Base-by-base conservation (phyloP, 129 eudicot species). In the Lonicera japonica region DNA sequence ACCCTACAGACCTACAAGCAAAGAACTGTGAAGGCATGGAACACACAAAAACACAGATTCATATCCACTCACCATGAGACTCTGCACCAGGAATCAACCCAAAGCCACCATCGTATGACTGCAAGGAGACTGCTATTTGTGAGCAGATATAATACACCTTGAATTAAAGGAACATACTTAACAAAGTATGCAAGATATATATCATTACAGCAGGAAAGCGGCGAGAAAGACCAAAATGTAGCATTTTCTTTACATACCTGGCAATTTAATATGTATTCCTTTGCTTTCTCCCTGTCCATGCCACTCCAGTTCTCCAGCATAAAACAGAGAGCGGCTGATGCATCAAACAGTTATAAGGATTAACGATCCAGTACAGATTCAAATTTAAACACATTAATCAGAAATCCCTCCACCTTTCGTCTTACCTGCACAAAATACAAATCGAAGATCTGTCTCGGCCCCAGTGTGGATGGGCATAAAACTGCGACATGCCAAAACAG, bases 101-200 rank as follows among this genome's bases (percentile, higher is more conserved):
- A 74, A 94, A 94, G 41, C 99, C 99, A 68, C 99, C 99, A 77
- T 94, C 99, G 76, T 94, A 94, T 51, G 99, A 88, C 99, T 94
- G 89, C 92, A 80, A 74, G 41, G 57, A 71, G 23, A 74, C 29
- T 24, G 14, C 19, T 55, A 60, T 69, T 62, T 48, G 65, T 69
- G 45, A 75, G 68, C 41, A 19, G 56, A 34, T 52, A 64, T 5
- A 58, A 21, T 59, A 72, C 25, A 29, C 25, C 25, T 19, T 61
- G 48, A 11, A 20, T 25, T 21, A 66, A 74, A 20, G 10, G 54
- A 41, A 54, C 60, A 25, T 40, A n/a, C n/a, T n/a, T n/a, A n/a
- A n/a, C n/a, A n/a, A n/a, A n/a, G n/a, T n/a, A 56, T 2, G 14
- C 17, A 7, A 40, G 1, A 43, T 14, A 21, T 17, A 25, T n/a